phyloP scores from a whole-genome alignment of 208 protist species.

The Trypanosoma lewisi region DNA sequence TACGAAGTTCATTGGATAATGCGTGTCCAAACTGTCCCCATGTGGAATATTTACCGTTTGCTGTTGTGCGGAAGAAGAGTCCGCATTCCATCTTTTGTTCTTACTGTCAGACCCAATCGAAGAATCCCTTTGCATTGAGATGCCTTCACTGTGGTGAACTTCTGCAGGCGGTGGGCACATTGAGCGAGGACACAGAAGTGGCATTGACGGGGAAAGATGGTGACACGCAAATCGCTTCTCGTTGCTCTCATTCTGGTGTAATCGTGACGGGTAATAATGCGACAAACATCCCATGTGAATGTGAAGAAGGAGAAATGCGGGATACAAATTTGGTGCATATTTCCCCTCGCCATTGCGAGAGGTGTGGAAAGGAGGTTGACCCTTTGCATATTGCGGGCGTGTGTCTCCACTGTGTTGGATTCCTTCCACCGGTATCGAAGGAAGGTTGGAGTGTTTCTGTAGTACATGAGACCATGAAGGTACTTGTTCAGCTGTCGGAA shows the following conservation, averaged over 20 bases:
- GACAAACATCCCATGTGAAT: conserved; percentile 1
- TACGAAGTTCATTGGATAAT: conserved; percentile 75
- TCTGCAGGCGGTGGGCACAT: neutral
- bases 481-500: conserved; percentile 6
- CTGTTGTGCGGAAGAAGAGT: conserved; percentile 23
- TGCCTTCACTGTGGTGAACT: conserved; percentile 21
- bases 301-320: conserved; percentile 4
- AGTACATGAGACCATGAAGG: conserved; percentile 15
- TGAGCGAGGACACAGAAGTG: neutral
- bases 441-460: conserved; percentile 31
- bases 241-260: conserved; percentile 17
- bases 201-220: neutral
- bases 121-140: conserved; percentile 42
- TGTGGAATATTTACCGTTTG: conserved; percentile 72
- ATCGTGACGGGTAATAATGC: conserved; percentile 2
- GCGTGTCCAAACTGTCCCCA: conserved; percentile 73
- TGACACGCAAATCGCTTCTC: neutral
- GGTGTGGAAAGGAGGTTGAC: conserved; percentile 13
- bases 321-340: conserved; percentile 15
- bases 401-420: conserved; percentile 18
- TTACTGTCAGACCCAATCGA: conserved; percentile 30
- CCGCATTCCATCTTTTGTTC: conserved; percentile 28
- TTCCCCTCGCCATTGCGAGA: conserved; percentile 21
- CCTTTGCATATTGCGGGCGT: conserved; percentile 17
- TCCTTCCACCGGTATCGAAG: conserved; percentile 23